Base-by-base conservation (phyloP, 2,329 filamentous ascomycete genomes). In the Penicillium aurantiogriseum region DNA sequence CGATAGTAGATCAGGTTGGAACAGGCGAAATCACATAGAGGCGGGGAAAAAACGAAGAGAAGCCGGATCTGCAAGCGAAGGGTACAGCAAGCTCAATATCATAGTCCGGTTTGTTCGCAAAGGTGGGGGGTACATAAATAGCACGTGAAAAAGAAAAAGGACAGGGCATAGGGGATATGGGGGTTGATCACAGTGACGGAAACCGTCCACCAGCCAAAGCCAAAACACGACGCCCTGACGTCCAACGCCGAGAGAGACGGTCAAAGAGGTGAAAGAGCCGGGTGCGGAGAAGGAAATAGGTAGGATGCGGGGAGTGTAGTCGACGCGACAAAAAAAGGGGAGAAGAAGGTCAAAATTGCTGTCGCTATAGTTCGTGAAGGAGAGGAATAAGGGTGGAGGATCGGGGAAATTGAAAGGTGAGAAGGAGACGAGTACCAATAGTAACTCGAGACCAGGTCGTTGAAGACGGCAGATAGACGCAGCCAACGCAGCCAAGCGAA, bases 171-270 rank as follows among this genome's bases (percentile, higher is more conserved):
- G 63, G 56, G 36, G 46, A 81, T 79, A 63, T 5, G 51, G 4
- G 73, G 45, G 40, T 23, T 23, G 46, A 38, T 27, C 25, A 31
- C 15, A 25, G 17, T 39, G 54, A 59, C 51, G 47, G 25, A 53
- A 58, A 70, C 62, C 63, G 66, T 67, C 68, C 69, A n/a, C 36
- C 36, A 39, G 36, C 36, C n/a, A 39, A 39, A 67, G 69, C 69
- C 70, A 73, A 71, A 72, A 62, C 70, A 68, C 65, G 69, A 72
- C 69, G 70, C 70, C 71, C 67, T 69, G 70, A 72, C 70, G 66
- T 71, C 71, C 71, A 74, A 74, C 71, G 70, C 71, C 71, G 63
- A 68, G 64, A 66, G 59, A 69, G 68, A 73, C 69, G 69, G 70
- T 67, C 68, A 65, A 64, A 67, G 61, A 61, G 62, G 65, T 63